Base-by-base conservation (phyloP, 129 eudicot species). In the Flaveria trinervia region DNA sequence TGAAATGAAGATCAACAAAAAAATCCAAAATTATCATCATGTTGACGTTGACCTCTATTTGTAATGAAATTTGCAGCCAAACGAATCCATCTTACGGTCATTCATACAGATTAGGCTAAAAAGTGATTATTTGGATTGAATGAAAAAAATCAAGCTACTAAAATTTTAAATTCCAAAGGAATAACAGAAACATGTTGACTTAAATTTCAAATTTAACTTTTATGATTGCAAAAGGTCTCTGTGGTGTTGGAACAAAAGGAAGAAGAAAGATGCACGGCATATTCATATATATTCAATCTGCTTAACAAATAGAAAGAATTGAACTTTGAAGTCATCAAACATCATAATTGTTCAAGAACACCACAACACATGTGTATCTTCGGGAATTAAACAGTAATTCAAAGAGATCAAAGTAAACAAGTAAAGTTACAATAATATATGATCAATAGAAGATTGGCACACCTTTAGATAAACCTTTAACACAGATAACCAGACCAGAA, bases 391-490 rank as follows among this genome's bases (percentile, higher is more conserved):
- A 69, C 20, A 70, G 26, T 17, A 50, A 70, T 65, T 67, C 17
- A 54, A 26, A 39, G 5, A 16, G 33, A 36, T 48, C 20, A 72
- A 39, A 44, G 11, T 16, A 51, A 65, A 41, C 1, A 28, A n/a
- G 2, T 5, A 51, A 41, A 61, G 43, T 61, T 30, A 23, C 51
- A 12, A 57, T 39, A 51, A 61, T 3, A 15, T 9, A 76, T 44
- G 51, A 44, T 59, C 14, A 33, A 62, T 41, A 28, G 14, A 65
- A 43, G 77, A 66, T 54, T 28, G 50, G 26, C 23, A 65, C 80
- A 88, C 98, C 96, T 93, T 90, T 90, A 16, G 98, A 88, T 50
- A 93, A 87, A 45, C 98, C 98, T 36, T 97, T 84, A 33, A 93
- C 97, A 76, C 97, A 93, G 16, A 93, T 89, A 68, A 90, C 86